A percentile compares a stretch with the other conserved stretches of the same genome.
phyloP scores from a whole-genome alignment of 306 rosid genomes.

The Aeschynomene evenia region DNA sequence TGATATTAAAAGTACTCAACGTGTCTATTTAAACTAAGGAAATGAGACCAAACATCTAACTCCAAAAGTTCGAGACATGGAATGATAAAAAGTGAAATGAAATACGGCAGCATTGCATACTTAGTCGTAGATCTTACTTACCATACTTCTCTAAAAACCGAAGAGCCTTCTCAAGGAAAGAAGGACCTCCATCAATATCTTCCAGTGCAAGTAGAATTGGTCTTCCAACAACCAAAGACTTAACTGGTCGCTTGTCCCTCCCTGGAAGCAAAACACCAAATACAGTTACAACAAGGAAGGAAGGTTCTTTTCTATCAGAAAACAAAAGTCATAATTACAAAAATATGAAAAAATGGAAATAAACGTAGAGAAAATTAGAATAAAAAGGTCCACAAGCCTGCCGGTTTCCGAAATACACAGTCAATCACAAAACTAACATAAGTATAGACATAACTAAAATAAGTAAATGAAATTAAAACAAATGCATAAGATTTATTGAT shows the following conservation, averaged over 20 bases:
- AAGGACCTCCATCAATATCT: slow-evolving; percentile 99
- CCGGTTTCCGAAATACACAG: slow-evolving; percentile 11
- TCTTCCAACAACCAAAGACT: slow-evolving; percentile 97
- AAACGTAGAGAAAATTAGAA: neutral
- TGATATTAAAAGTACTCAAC: neutral
- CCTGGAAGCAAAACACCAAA: slow-evolving; percentile 46
- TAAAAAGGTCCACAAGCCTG: neutral
- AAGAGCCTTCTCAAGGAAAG: slow-evolving; percentile 97
- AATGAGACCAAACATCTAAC: slow-evolving; percentile 3
- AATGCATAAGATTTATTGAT: slow-evolving; percentile 12
- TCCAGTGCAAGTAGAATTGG: slow-evolving; percentile 96
- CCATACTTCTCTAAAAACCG: slow-evolving; percentile 86
- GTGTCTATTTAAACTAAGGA: slow-evolving; percentile 2
- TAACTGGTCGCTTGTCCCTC: slow-evolving; percentile 91
- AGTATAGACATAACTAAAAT: neutral
- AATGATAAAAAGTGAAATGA: slow-evolving; percentile 5
- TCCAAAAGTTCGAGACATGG: neutral
- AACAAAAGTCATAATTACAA: neutral
- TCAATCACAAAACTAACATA: neutral
- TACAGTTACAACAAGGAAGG: slow-evolving; percentile 9
- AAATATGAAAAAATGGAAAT: neutral
- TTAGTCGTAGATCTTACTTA: slow-evolving; percentile 39
- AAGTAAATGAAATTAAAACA: slow-evolving; percentile 27
- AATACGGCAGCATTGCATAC: neutral
- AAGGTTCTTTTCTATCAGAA: neutral